A percentile compares a stretch with the other conserved stretches of the same genome.
These are phyloP conservation scores for Trametes cingulata DNA, from an alignment of 768 basidiomycete species.

Conservation along the genomic window DNA sequence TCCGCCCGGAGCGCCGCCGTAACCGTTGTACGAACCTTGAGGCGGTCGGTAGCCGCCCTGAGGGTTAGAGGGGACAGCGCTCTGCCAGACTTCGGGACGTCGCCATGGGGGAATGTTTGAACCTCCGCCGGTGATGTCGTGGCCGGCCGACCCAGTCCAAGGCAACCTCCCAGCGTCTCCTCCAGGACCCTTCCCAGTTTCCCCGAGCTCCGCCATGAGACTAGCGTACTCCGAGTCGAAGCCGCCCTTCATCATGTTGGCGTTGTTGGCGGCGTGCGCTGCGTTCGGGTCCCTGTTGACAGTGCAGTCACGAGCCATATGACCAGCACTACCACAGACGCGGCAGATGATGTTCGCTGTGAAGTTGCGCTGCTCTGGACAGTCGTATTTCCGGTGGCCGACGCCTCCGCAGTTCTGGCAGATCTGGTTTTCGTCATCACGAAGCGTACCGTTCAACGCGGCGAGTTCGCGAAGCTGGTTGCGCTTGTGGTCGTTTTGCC, in stretches of 20 bases:
- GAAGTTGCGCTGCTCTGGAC: slow-evolving; percentile 97
- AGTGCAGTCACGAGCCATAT: slow-evolving; percentile 98
- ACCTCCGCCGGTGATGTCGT: slow-evolving; percentile 58
- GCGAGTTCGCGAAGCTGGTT: slow-evolving; percentile 98
- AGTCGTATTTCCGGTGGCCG: slow-evolving; percentile 98
- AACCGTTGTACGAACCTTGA: slow-evolving; percentile 18
- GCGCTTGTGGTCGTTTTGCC: slow-evolving; percentile 99
- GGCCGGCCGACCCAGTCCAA: slow-evolving; percentile 68
- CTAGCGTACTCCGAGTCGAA: slow-evolving; percentile 99
- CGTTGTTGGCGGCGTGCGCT: slow-evolving; percentile 42
- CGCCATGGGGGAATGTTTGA: slow-evolving; percentile 90
- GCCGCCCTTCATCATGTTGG: slow-evolving; percentile 59
- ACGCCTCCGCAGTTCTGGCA: slow-evolving; percentile 96
- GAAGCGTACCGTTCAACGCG: slow-evolving; percentile 95
- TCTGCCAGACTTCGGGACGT: slow-evolving; percentile 85
- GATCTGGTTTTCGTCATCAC: slow-evolving; percentile 99
- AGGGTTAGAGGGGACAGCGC: slow-evolving; percentile 40
- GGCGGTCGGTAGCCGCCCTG: slow-evolving; percentile 31
- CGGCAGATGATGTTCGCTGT: slow-evolving; percentile 99
- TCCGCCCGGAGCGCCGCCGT: slow-evolving; percentile 21
- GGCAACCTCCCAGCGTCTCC: slow-evolving; percentile 56
- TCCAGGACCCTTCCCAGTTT: slow-evolving; percentile 60
- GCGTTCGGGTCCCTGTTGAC: slow-evolving; percentile 90
- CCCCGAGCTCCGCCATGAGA: slow-evolving; percentile 97
- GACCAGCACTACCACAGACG: slow-evolving; percentile 95